Evolutionary conservation across 2,329 filamentous ascomycete species (phyloP).

Genomic region (Magnaporthiopsis rhizophila): DNA sequence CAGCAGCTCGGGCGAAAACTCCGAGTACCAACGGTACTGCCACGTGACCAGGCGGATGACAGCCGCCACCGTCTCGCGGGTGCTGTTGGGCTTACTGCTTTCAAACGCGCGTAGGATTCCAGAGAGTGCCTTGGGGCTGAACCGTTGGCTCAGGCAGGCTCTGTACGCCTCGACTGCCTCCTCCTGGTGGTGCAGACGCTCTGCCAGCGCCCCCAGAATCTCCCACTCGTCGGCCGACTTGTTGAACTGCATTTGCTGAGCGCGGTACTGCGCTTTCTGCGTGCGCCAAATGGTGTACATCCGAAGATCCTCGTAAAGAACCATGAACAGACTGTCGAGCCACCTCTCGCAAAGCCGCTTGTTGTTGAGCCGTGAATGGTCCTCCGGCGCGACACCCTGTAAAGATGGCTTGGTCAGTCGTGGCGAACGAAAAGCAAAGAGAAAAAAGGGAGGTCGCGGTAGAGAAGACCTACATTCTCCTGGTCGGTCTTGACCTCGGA

Average conservation of each 20-base stretch:
- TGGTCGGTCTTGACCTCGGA: slow-evolving; percentile 65
- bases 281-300: slow-evolving; percentile 99
- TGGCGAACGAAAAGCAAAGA: background rate
- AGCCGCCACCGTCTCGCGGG: slow-evolving; percentile 72
- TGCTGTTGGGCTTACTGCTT: slow-evolving; percentile 56
- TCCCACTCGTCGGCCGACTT: slow-evolving; percentile 98
- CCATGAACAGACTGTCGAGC: slow-evolving; percentile 99
- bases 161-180: slow-evolving; percentile 92
- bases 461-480: slow-evolving; percentile 51
- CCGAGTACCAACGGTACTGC: slow-evolving; percentile 99
- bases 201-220: slow-evolving; percentile 85
- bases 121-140: slow-evolving; percentile 85
- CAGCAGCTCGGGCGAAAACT: slow-evolving; percentile 90
- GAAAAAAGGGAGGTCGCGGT: background rate
- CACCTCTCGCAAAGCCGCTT: slow-evolving; percentile 96
- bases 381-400: slow-evolving; percentile 56
- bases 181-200: slow-evolving; percentile 83
- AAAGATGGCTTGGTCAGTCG: background rate
- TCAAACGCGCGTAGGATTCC: slow-evolving; percentile 78
- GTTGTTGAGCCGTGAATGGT: slow-evolving; percentile 84
- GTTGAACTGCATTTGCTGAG: slow-evolving; percentile 90
- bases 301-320: slow-evolving; percentile 92
- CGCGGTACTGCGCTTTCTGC: slow-evolving; percentile 90
- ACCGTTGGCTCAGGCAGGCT: slow-evolving; percentile 76
- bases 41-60: slow-evolving; percentile 89